Base-by-base conservation (phyloP, 2,329 filamentous ascomycete species). In the Cryphonectria nitschkei region DNA sequence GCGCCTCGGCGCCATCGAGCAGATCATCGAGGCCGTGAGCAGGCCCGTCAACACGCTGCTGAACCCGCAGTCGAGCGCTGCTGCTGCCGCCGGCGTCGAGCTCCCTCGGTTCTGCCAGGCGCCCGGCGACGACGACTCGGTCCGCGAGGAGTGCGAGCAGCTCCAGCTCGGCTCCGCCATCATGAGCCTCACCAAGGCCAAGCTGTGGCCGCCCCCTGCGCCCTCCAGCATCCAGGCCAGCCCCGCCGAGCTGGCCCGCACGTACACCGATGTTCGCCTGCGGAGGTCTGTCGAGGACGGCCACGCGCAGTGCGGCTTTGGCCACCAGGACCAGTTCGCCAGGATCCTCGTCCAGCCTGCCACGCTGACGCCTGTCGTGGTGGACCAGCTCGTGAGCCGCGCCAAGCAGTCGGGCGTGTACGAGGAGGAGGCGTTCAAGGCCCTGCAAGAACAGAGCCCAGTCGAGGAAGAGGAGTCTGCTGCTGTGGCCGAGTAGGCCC, bases 211-310 rank as follows among this genome's bases (percentile, higher is more conserved):
- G 0, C 68, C 74, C 7, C 75, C 74, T 0, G 62, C 58, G 22
- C 34, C 70, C 3, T 60, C 70, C 13, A 39, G 62, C 6, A 75
- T 76, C 72, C 65, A 50, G 19, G 74, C 67, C 32, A 75, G 73
- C 26, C 73, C 74, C 1, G 43, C 29, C 9, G 67, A 68, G 7
- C 62, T 76, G 60, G 86, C 92, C 63, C 91, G 90, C 72, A 88
- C 88, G 68, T 81, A 93, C 0, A 91, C 91, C 0, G 90, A 90
- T 0, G 89, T 92, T 9, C 83, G 90, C 61, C 84, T 95, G 71
- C 90, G 94, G 79, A 86, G 92, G 52, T 92, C 61, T 9, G 63
- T 41, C 14, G 43, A 66, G 1, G 75, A 77, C 43, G 67, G 5
- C 37, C 76, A 76, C 43, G 54, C 54, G 11, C 73, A 64, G 39